These are phyloP conservation scores for Cryptosporidium meleagridis DNA, from an alignment of 169 alveolate species.

Conservation along the genomic window DNA sequence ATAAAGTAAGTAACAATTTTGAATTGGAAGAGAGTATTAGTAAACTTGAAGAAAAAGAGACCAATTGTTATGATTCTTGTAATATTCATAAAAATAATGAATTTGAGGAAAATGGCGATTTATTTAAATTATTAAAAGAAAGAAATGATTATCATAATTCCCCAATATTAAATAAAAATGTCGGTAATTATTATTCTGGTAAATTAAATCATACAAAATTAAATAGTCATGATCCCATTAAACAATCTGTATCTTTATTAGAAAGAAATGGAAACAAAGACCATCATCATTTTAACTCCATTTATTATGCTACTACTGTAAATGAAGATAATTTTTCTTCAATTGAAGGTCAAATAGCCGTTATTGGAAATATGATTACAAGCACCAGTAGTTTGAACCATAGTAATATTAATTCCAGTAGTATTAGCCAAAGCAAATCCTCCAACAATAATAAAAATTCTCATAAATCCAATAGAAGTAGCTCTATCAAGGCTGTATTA, in stretches of 20 bases:
- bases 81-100: not conserved
- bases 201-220: not conserved
- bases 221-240: not conserved
- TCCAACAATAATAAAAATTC: not conserved
- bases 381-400: not conserved
- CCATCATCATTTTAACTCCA: not conserved
- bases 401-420: not conserved
- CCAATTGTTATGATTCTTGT: not conserved
- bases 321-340: conserved; percentile 28
- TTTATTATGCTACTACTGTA: conserved; percentile 33
- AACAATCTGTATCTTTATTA: not conserved
- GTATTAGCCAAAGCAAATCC: not conserved
- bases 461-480: conserved; percentile 25
- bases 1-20: not conserved
- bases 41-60: conserved; percentile 7
- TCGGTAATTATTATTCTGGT: not conserved
- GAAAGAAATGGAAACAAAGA: not conserved
- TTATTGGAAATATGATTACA: conserved; percentile 34
- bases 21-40: not conserved
- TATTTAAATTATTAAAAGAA: not conserved
- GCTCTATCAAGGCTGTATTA: conserved; percentile 53
- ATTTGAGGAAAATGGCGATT: too few species aligned
- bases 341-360: conserved; percentile 45
- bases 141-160: not conserved
- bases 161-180: not conserved